Evolutionary conservation across 1,139 yeast species (phyloP).

Genomic region (Hemisphaericaspora subhashii): DNA sequence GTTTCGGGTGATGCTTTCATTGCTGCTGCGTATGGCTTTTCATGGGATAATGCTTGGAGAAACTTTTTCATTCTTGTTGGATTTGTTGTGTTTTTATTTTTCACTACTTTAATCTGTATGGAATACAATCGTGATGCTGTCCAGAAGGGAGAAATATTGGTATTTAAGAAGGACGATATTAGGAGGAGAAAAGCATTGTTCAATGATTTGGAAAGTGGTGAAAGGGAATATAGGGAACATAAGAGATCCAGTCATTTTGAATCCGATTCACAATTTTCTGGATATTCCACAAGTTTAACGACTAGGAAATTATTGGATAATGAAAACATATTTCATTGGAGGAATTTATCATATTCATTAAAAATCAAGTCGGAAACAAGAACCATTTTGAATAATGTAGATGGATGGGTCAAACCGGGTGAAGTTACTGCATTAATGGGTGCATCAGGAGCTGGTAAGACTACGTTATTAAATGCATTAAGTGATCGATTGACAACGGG

Average conservation of each 20-base stretch:
- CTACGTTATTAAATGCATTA: conserved; percentile 35
- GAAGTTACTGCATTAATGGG: conserved; percentile 34
- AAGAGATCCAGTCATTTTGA: too few relatives aligned
- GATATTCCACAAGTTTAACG: background rate
- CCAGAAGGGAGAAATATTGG: conserved; percentile 82
- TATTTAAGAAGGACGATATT: conserved; percentile 34
- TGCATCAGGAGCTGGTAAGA: conserved; percentile 39
- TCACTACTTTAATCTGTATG: conserved; percentile 55
- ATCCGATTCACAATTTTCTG: too few relatives aligned
- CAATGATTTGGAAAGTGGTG: background rate
- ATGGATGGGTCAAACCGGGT: conserved; percentile 57
- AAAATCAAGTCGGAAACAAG: conserved; percentile 65
- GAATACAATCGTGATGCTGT: conserved; percentile 74
- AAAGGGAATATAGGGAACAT: conserved; percentile 19
- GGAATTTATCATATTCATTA: conserved; percentile 72
- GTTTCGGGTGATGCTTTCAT: conserved; percentile 66
- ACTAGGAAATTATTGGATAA: conserved; percentile 11
- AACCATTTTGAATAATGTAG: conserved; percentile 64
- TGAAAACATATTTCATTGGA: conserved; percentile 72
- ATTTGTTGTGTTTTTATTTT: conserved; percentile 55
- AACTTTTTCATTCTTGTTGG: conserved; percentile 71
- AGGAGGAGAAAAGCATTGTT: background rate
- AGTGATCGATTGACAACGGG: conserved; percentile 38
- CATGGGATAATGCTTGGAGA: conserved; percentile 74
- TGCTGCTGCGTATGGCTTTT: conserved; percentile 45